A percentile compares a stretch with the other conserved stretches of the same genome.
Evolutionary conservation across 1,284 basidiomycete species (phyloP).

Genomic region (Pisolithus thermaeus): DNA sequence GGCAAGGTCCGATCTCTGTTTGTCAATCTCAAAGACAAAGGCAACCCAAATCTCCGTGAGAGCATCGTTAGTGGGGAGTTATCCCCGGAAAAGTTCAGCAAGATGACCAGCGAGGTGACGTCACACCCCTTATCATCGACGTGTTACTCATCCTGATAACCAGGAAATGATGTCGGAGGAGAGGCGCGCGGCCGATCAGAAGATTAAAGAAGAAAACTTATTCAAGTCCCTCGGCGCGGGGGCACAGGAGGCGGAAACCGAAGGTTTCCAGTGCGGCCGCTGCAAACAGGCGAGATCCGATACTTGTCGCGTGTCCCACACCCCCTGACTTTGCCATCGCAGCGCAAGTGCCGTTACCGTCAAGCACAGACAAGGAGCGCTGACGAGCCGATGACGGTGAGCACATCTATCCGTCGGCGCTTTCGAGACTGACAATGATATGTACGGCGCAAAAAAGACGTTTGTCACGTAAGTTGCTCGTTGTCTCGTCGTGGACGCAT

Average conservation of each 20-base stretch:
- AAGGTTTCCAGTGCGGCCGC: conserved; percentile 94
- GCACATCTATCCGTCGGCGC: conserved; percentile 24
- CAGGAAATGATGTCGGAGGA: conserved; percentile 97
- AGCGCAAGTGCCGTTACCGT: conserved; percentile 88
- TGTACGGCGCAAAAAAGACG: conserved; percentile 37
- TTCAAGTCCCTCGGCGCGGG: conserved; percentile 90
- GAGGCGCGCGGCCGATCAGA: conserved; percentile 75
- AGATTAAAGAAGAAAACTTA: conserved; percentile 84
- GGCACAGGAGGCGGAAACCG: conserved; percentile 91
- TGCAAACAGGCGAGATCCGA: conserved; percentile 69
- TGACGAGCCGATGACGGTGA: conserved; percentile 94
- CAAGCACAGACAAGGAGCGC: conserved; percentile 94
- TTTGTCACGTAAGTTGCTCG: conserved; percentile 51
- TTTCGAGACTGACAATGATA: conserved; percentile 17
- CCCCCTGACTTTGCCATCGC: conserved; percentile 13
- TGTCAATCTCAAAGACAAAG: conserved; percentile 92
- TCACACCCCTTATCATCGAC: background rate
- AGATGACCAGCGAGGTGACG: conserved; percentile 76
- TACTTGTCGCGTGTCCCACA: background rate
- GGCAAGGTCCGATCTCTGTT: conserved; percentile 86
- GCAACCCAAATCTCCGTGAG: conserved; percentile 83
- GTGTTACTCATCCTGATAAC: background rate
- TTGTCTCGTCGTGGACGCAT: background rate
- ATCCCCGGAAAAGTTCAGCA: conserved; percentile 62
- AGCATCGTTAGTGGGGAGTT: conserved; percentile 83